Evolutionary conservation across 208 protist species (phyloP).

Genomic region (Tritrichomonas musculus): DNA sequence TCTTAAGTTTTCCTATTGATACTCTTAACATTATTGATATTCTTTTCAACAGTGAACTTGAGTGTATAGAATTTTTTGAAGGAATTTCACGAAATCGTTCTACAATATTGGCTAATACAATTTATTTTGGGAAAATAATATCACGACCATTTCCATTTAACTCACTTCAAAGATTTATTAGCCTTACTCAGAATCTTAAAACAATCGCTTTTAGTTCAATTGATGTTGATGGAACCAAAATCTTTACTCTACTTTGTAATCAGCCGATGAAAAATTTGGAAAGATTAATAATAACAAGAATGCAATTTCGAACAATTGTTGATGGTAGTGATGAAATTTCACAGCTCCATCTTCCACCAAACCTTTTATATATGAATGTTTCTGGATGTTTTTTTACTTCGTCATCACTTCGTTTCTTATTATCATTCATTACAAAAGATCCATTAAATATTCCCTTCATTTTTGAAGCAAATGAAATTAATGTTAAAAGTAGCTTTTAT

Average conservation of each 20-base stretch:
- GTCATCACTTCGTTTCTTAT: background rate
- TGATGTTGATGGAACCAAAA: background rate
- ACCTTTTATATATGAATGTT: background rate
- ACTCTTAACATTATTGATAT: background rate
- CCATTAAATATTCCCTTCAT: background rate
- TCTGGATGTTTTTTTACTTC: background rate
- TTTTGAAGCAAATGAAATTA: background rate
- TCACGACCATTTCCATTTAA: background rate
- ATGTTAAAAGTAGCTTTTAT: background rate
- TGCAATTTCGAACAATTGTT: background rate
- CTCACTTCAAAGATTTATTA: background rate
- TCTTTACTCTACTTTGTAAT: background rate
- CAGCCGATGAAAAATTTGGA: background rate
- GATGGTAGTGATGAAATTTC: background rate
- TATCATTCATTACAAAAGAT: background rate
- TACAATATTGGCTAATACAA: background rate
- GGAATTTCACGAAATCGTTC: background rate
- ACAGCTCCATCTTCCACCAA: background rate
- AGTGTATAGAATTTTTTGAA: background rate
- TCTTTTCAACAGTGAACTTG: background rate
- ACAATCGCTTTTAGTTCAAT: background rate
- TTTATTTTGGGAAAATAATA: background rate
- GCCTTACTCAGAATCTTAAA: background rate
- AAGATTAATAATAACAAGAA: background rate
- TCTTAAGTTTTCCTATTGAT: background rate